These are phyloP conservation scores for Pinus tabuliformis DNA, from an alignment of 75 land plant species.

Conservation along the genomic window DNA sequence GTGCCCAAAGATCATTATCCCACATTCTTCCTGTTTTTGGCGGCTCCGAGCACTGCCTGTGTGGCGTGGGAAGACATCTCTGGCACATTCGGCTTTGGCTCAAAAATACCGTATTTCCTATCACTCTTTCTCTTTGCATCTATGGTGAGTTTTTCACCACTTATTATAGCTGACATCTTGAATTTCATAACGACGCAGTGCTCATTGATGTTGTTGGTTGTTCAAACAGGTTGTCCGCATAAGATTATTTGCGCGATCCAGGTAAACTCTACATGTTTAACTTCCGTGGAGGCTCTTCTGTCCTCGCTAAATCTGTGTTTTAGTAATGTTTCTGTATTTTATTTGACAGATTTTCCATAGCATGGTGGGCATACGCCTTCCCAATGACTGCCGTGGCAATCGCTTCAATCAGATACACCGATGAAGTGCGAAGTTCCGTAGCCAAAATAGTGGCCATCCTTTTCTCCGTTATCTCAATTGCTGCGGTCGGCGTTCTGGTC, in stretches of 20 bases:
- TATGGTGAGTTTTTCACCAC: slow-evolving; percentile 37
- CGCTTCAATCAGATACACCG: slow-evolving; percentile 21
- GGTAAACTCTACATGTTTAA: background rate
- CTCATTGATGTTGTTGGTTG: background rate
- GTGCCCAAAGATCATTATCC: slow-evolving; percentile 79
- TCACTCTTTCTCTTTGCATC: slow-evolving; percentile 69
- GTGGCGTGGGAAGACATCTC: slow-evolving; percentile 69
- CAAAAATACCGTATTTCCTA: slow-evolving; percentile 62
- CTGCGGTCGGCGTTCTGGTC: slow-evolving; percentile 17
- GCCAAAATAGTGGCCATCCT: slow-evolving; percentile 20
- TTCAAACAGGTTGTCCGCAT: slow-evolving; percentile 25
- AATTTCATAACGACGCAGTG: background rate
- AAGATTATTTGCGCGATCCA: slow-evolving; percentile 32
- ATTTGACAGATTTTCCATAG: slow-evolving; percentile 25
- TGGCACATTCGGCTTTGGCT: slow-evolving; percentile 52
- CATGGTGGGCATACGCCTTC: slow-evolving; percentile 50
- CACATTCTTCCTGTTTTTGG: slow-evolving; percentile 37
- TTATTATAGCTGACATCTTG: background rate
- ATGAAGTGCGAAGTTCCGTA: slow-evolving; percentile 2
- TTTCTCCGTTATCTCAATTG: slow-evolving; percentile 17
- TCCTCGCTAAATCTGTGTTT: no score
- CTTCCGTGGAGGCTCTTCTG: no score
- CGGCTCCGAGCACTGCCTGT: slow-evolving; percentile 46
- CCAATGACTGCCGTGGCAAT: slow-evolving; percentile 39
- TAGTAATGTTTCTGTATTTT: background rate